Percentiles rank a stretch among this genome's conserved stretches.
Evolutionary conservation across 495 filamentous ascomycete genomes (phyloP).

Genomic region (Lasiosphaeria ovina): DNA sequence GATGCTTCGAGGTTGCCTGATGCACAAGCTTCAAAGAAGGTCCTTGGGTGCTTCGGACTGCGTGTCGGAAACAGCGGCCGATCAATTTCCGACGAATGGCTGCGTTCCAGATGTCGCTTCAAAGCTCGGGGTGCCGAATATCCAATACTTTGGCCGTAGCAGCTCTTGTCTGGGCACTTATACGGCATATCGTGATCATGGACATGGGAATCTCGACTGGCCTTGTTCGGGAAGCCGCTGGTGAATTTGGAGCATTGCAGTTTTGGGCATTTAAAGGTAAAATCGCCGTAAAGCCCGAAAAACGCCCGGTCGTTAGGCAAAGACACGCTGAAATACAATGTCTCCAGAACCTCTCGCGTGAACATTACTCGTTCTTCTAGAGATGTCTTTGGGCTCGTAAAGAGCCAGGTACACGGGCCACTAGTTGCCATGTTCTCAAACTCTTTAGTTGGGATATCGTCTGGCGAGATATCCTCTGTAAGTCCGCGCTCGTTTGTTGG

Average conservation of each 20-base stretch:
- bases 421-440: neutral
- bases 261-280: neutral
- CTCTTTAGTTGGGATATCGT: neutral
- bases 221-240: neutral
- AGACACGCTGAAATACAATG: neutral
- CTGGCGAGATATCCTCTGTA: neutral
- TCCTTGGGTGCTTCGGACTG: too few species aligned
- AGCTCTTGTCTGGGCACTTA: neutral
- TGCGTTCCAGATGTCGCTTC: too few species aligned
- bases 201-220: neutral
- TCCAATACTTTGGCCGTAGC: neutral
- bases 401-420: too few species aligned
- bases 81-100: too few species aligned
- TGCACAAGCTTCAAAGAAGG: too few species aligned
- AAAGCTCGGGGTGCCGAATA: neutral
- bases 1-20: too few species aligned
- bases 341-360: neutral
- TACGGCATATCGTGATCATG: neutral
- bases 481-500: neutral
- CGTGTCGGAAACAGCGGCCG: too few species aligned
- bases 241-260: neutral
- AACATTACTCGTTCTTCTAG: neutral
- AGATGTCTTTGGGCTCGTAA: too few species aligned
- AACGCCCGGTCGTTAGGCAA: neutral
- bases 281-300: neutral